Percentiles rank a stretch among this genome's conserved stretches.
These are phyloP conservation scores for Emericellopsis atlantica DNA, from an alignment of 2,329 filamentous ascomycete species.

Conservation along the genomic window DNA sequence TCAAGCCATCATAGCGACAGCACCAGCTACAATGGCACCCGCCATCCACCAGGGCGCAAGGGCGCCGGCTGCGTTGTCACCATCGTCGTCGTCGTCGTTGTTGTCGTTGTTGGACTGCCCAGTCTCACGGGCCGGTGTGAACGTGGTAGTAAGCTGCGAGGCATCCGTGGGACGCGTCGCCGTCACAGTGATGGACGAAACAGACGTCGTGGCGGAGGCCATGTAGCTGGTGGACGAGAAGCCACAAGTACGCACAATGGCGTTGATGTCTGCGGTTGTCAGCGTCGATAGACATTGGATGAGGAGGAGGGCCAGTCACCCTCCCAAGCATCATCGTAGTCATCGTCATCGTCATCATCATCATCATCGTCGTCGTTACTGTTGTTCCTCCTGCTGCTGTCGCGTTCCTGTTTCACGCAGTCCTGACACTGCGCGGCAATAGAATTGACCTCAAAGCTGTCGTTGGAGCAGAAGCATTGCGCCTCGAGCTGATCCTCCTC, in stretches of 20 bases:
- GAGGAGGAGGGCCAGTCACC: not conserved
- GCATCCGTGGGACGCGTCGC: constrained; percentile 17
- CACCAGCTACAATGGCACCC: constrained; percentile 2
- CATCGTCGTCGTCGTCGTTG: not conserved
- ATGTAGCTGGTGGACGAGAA: constrained; percentile 18
- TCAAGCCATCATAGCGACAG: not conserved
- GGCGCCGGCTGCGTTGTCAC: constrained; percentile 1
- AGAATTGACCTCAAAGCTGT: constrained; percentile 22
- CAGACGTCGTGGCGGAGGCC: constrained; percentile 10
- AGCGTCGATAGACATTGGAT: not conserved
- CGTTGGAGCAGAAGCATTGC: constrained; percentile 27
- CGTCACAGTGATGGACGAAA: constrained; percentile 14
- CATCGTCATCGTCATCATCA: constrained; percentile 1
- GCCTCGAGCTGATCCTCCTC: constrained; percentile 21
- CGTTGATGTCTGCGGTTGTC: constrained; percentile 15
- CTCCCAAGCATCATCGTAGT: not conserved
- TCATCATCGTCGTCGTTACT: constrained; percentile 4
- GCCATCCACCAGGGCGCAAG: constrained; percentile 2
- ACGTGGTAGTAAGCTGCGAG: constrained; percentile 20
- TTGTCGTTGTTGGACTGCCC: constrained; percentile 4
- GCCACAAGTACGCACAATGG: constrained; percentile 19
- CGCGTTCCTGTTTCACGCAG: constrained; percentile 21
- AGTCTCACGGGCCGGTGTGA: constrained; percentile 5
- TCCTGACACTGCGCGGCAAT: constrained; percentile 22
- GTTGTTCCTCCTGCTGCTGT: constrained; percentile 9